Base-by-base conservation (phyloP, 805 yeast genomes). In the Brettanomyces sp. region DNA sequence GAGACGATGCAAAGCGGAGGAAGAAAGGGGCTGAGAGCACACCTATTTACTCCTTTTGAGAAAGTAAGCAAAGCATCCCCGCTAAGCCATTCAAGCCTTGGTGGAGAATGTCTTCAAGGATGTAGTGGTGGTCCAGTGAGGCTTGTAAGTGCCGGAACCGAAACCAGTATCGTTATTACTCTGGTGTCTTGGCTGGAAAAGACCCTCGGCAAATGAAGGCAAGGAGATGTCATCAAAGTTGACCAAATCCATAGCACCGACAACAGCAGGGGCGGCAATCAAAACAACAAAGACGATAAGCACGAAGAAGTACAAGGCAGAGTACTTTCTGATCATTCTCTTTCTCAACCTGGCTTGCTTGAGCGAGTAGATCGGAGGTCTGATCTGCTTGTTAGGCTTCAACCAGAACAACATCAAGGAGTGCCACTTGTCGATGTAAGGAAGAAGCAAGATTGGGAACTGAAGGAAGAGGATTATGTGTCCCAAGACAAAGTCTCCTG, bases 381-480 rank as follows among this genome's bases (percentile, higher is more conserved):
- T 85, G 62, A 93, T 90, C 72, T 89, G 95, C 71, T 95, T 83
- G 52, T 93, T 75, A 47, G 99, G 99, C 66, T 88, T 86, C 70
- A 95, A 83, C 99, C 99, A 93, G 83, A 93, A 93, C 69, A 93
- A 75, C 95, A 91, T 84, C 67, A 89, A 82, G 41, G 99, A 91
- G 69, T 93, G 99, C 95, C 95, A 89, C 73, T 86, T 86, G 72
- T 93, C 99, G 66, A 89, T 71, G 66, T 79, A 74, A 60, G 99
- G 99, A 59, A 91, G 72, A 52, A 77, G 73, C 52, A 95, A 72
- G 45, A 89, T 62, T 58, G 99, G 99, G 65, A 87, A 76, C 71
- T 91, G 98, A 56, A 81, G 71, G 75, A 91, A 85, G 65, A 93
- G 72, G 49, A 93, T 70, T 58, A 86, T 62, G 65, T 93, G 99